phyloP scores from a whole-genome alignment of 2,329 filamentous ascomycete genomes.

The Aspergillus costaricaensis region DNA sequence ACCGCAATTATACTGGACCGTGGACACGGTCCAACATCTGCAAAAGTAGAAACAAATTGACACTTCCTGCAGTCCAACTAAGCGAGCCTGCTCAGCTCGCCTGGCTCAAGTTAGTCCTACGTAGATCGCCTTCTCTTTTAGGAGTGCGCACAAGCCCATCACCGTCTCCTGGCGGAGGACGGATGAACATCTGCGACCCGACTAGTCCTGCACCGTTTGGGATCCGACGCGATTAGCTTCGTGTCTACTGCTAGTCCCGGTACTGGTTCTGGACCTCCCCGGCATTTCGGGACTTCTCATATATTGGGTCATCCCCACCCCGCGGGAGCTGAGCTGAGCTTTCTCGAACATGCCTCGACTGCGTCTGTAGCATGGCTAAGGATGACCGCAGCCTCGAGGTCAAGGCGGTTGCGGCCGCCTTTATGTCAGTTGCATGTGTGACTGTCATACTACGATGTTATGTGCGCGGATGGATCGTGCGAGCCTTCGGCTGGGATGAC shows the following conservation, averaged over 20 bases:
- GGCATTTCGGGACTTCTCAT: conserved; percentile 1
- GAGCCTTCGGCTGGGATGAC: conserved; percentile 39
- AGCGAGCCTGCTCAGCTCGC: background rate
- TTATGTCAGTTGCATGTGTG: conserved; percentile 30
- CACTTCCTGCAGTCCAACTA: background rate
- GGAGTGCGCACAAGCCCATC: background rate
- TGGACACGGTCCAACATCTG: background rate
- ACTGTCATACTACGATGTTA: conserved; percentile 35
- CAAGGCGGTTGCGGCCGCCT: conserved; percentile 28
- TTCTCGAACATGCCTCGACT: conserved; percentile 2
- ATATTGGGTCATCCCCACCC: background rate
- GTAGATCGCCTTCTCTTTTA: conserved; percentile 3
- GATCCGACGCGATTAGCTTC: background rate
- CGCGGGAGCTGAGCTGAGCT: background rate
- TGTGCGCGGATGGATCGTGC: conserved; percentile 33
- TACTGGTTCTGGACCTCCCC: background rate
- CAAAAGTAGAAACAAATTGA: background rate
- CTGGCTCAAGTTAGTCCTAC: background rate
- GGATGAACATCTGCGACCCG: background rate
- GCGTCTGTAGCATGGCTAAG: conserved; percentile 16
- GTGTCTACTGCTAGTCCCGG: background rate
- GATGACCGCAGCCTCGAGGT: conserved; percentile 28
- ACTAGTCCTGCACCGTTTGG: background rate
- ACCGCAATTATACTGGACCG: background rate
- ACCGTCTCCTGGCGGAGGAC: background rate